Base-by-base conservation (phyloP, 352 stramenopile species). In the Phytophthora citricola region DNA sequence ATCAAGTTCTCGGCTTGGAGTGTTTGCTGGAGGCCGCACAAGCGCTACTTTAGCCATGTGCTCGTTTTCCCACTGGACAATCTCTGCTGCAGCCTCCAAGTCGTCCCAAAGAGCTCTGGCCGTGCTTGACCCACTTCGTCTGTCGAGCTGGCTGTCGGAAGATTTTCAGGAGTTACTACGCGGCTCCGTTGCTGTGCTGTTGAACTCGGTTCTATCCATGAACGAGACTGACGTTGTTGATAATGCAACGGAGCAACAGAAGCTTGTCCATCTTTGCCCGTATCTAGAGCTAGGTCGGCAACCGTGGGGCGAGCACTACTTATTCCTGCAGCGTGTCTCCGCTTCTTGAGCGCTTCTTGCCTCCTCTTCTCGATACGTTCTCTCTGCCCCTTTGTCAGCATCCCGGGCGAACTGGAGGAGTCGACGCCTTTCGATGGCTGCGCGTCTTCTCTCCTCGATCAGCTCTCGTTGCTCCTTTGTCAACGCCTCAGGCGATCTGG, bases 361-460 rank as follows among this genome's bases (percentile, higher is more conserved):
- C 87, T 70, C 29, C 75, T 74, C 4, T 55, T 38, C 60, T 93
- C 87, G 14, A 95, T 84, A 34, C 80, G 66, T 15, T 75, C 51
- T 31, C 64, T 63, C 46, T 94, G 84, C 4, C 83, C 70, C 27
- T 79, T 75, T 5, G 86, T 93, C 2, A 94, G 38, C 8, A 44
- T 67, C 7, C 81, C 73, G 7, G 82, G 78, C 2, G 75, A 75
- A 48, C 12, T 34, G 5, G 29, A 26, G 34, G n/a, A 54, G 65
- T 65, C 78, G 75, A 29, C 83, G 69, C 48, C 83, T 81, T 51
- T 88, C 77, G 17, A 95, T 63, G n/a, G 85, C 85, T 48, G 89
- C 75, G 20, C 58, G 73, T 27, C 87, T 75, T 32, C 78, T 79
- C 8, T 62, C 46, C 64, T 94, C 84, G 11, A 94, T 79, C 26